Conservation (phyloP, 1,139 yeast species). For the Saccharomyces hybrid region DNA sequence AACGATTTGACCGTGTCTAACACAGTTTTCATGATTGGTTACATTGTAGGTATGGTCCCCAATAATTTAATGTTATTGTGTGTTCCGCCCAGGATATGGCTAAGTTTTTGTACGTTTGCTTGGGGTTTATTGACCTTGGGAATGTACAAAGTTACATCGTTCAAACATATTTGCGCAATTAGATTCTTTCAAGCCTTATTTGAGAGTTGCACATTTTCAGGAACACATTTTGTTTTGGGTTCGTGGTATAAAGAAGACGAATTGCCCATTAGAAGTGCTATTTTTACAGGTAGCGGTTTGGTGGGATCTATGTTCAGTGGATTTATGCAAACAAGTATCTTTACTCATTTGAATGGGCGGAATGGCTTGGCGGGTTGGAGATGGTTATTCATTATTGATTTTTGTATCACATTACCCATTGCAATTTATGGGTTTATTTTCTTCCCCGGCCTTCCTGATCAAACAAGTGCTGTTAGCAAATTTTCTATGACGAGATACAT, state of each 20-base stretch:
- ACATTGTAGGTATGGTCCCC: constrained; percentile 51
- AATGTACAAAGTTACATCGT: constrained; percentile 40
- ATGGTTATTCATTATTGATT: constrained; percentile 62
- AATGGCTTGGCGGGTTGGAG: constrained; percentile 55
- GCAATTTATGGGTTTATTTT: constrained; percentile 48
- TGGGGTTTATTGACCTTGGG: constrained; percentile 53
- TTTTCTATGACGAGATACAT: constrained; percentile 26
- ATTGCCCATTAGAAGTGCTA: constrained; percentile 43
- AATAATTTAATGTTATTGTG: constrained; percentile 44
- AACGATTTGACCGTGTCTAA: constrained; percentile 44
- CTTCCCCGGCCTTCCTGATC: constrained; percentile 42
- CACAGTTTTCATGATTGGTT: constrained; percentile 55
- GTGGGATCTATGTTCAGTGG: constrained; percentile 50
- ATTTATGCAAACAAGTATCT: constrained; percentile 57
- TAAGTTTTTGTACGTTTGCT: constrained; percentile 44
- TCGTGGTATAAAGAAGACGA: constrained; percentile 47
- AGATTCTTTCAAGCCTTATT: constrained; percentile 50
- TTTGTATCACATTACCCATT: constrained; percentile 47
- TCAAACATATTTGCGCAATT: constrained; percentile 42
- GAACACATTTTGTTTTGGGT: constrained; percentile 47
- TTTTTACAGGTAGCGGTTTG: constrained; percentile 47
- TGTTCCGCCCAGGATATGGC: constrained; percentile 48
- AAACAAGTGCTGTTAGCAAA: constrained; percentile 8
- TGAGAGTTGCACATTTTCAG: constrained; percentile 49
- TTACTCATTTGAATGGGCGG: constrained; percentile 39